These are phyloP conservation scores for Dissophora ornata DNA, from an alignment of 192 early-diverging fungal genomes.

Conservation along the genomic window DNA sequence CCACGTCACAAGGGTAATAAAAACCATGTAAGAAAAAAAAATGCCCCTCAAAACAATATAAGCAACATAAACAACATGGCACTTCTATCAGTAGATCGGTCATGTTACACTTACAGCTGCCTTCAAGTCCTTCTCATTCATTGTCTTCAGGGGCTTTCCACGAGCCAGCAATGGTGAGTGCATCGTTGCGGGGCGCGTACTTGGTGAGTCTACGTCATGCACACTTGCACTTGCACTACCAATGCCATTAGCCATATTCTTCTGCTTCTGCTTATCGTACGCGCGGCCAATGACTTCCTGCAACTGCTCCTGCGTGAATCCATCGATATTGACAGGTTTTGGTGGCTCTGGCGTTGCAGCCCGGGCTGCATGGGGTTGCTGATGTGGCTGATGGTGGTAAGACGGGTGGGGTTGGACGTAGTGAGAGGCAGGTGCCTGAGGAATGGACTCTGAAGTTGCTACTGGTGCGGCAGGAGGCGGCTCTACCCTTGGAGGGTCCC, in stretches of 20 bases:
- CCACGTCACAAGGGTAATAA: too few relatives aligned
- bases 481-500: constrained; percentile 60
- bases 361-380: constrained; percentile 20
- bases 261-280: constrained; percentile 52
- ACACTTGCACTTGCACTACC: constrained; percentile 47
- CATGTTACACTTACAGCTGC: constrained; percentile 31
- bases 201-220: constrained; percentile 51
- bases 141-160: constrained; percentile 43
- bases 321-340: constrained; percentile 52
- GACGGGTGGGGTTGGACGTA: constrained; percentile 29
- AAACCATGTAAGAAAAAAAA: background rate
- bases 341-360: constrained; percentile 37
- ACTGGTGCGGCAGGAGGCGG: constrained; percentile 3
- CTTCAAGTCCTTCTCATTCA: constrained; percentile 50
- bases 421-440: constrained; percentile 19
- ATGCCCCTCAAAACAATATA: too few relatives aligned
- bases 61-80: too few relatives aligned
- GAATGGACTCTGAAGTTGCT: background rate
- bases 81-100: too few relatives aligned
- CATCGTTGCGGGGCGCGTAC: background rate
- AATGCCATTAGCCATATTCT: constrained; percentile 46
- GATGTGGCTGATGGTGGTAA: constrained; percentile 30
- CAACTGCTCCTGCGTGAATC: constrained; percentile 49
- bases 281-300: constrained; percentile 52
- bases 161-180: constrained; percentile 20